Conservation (phyloP, 148 eudicot species). For the Silene conica region DNA sequence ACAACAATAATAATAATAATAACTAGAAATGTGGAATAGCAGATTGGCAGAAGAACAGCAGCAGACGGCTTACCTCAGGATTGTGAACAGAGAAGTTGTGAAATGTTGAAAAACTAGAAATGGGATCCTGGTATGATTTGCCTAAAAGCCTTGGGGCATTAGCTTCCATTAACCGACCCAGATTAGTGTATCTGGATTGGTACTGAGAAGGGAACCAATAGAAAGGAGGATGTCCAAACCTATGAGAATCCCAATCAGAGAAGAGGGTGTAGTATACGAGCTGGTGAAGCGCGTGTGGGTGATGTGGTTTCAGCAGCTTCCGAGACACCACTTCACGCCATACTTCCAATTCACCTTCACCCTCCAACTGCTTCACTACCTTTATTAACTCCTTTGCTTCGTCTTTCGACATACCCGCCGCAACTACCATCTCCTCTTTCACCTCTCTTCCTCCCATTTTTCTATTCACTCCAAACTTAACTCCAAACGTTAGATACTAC, state of each 20-base stretch:
- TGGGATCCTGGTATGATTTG: conserved; percentile 64
- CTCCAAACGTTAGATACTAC: too few relatives aligned
- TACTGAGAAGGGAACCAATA: conserved; percentile 91
- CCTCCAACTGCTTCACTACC: conserved; percentile 27
- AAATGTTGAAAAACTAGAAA: conserved; percentile 58
- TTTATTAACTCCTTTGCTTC: conserved; percentile 38
- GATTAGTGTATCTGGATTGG: conserved; percentile 51
- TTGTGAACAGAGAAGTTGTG: conserved; percentile 58
- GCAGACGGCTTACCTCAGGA: conserved; percentile 51
- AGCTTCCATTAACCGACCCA: conserved; percentile 77
- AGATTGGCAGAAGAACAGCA: background rate
- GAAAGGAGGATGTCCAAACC: conserved; percentile 56
- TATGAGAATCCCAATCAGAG: conserved; percentile 48
- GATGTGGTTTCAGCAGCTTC: conserved; percentile 48
- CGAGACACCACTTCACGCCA: conserved; percentile 68
- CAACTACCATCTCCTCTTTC: conserved; percentile 34
- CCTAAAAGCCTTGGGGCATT: conserved; percentile 77
- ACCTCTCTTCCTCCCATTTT: conserved; percentile 13
- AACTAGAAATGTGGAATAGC: too few relatives aligned
- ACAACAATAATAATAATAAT: too few relatives aligned
- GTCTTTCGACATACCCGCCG: conserved; percentile 37
- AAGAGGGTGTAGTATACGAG: conserved; percentile 64
- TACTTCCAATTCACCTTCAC: conserved; percentile 22
- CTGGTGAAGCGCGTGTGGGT: conserved; percentile 76
- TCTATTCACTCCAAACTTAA: too few relatives aligned